phyloP scores from a whole-genome alignment of 768 basidiomycete species.

The Cystobasidium onofrii region DNA sequence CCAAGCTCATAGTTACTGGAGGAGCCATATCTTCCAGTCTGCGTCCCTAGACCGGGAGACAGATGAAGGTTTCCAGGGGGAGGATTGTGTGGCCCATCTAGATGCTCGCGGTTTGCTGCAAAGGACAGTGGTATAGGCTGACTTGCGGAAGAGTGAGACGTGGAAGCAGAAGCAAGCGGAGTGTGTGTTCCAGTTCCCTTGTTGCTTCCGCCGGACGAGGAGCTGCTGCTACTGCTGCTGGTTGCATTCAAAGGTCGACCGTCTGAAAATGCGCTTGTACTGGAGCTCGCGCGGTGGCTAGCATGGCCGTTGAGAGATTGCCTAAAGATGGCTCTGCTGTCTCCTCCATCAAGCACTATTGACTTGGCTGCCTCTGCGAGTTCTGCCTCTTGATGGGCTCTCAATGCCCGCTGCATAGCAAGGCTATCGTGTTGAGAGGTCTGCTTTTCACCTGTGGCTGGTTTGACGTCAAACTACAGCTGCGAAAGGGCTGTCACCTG shows the following conservation, averaged over 20 bases:
- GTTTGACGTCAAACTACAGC: too few relatives aligned
- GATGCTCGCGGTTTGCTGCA: neutral
- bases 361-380: slow-evolving; percentile 7
- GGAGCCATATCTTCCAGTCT: neutral
- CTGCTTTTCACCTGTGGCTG: neutral
- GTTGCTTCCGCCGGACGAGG: neutral
- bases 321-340: neutral
- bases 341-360: neutral
- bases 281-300: neutral
- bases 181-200: slow-evolving; percentile 3
- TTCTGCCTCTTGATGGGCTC: slow-evolving; percentile 6
- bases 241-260: neutral
- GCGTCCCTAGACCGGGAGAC: neutral
- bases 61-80: neutral
- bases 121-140: neutral
- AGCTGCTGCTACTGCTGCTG: neutral
- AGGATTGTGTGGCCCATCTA: neutral
- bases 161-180: neutral
- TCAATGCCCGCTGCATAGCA: neutral
- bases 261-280: neutral
- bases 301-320: neutral
- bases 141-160: neutral
- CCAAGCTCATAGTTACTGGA: slow-evolving; percentile 7
- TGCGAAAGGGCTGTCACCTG: too few relatives aligned
- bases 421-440: neutral